A percentile compares a stretch with the other conserved stretches of the same genome.
Conservation (phyloP, 257 asterid species). For the Jacaranda mimosifolia region DNA sequence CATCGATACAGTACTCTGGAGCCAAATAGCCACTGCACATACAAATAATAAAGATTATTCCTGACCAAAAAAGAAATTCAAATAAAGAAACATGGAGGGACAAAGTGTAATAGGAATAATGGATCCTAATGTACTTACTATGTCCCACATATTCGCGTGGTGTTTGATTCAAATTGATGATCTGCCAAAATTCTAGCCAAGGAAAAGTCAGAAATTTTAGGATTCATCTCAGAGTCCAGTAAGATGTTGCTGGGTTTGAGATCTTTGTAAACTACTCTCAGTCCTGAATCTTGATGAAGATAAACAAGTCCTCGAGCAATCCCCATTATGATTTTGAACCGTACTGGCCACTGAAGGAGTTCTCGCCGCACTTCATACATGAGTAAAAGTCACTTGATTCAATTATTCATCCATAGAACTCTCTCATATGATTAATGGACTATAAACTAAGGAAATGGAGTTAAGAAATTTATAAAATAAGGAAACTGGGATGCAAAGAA, state of each 20-base stretch:
- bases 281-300: constrained; percentile 37
- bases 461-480: neutral
- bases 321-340: constrained; percentile 27
- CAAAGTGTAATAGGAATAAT: neutral
- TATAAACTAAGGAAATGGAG: too few relatives aligned
- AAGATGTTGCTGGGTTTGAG: constrained; percentile 14
- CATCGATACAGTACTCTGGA: neutral
- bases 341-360: constrained; percentile 14
- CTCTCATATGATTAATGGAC: too few relatives aligned
- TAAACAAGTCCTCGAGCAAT: constrained; percentile 34
- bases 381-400: neutral
- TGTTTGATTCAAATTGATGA: neutral
- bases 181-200: neutral
- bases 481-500: neutral
- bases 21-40: constrained; percentile 23
- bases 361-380: neutral
- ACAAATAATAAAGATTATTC: neutral
- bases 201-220: constrained; percentile 34
- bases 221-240: constrained; percentile 39
- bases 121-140: neutral
- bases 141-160: neutral
- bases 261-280: constrained; percentile 29
- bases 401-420: too few relatives aligned
- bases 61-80: neutral
- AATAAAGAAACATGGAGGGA: neutral